Evolutionary conservation across 1,284 basidiomycete species (phyloP).

Genomic region (Rhodofomes roseus): DNA sequence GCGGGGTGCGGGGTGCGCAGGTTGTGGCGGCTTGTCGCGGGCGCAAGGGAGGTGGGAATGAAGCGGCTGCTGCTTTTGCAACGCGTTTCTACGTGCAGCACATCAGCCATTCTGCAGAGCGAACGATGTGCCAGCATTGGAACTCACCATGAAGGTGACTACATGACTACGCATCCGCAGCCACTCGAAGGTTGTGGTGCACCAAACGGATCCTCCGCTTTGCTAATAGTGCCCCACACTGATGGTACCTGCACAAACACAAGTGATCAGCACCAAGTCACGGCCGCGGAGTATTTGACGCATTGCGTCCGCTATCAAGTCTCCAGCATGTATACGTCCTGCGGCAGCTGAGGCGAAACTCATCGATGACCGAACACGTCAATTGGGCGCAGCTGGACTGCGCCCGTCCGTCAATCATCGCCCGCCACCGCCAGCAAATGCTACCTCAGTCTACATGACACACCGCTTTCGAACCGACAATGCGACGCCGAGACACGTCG

Average conservation of each 20-base stretch:
- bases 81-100: background rate
- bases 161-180: constrained; percentile 28
- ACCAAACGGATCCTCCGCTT: constrained; percentile 80
- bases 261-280: background rate
- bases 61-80: background rate
- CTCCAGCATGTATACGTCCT: background rate
- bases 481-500: no score
- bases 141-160: constrained; percentile 2
- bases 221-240: constrained; percentile 88
- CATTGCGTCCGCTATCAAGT: background rate
- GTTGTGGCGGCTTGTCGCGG: background rate
- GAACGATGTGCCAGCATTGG: background rate
- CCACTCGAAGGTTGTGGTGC: constrained; percentile 59
- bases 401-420: no score
- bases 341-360: background rate
- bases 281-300: background rate
- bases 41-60: background rate
- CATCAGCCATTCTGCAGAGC: background rate
- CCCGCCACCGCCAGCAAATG: no score
- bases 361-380: background rate
- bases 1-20: background rate
- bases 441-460: no score
- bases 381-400: background rate
- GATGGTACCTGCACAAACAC: constrained; percentile 66
- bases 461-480: no score